Evolutionary conservation across 495 filamentous ascomycete species (phyloP), one percentile per base, ranked within the genome.

Genomic region (Pyronema domesticum): DNA sequence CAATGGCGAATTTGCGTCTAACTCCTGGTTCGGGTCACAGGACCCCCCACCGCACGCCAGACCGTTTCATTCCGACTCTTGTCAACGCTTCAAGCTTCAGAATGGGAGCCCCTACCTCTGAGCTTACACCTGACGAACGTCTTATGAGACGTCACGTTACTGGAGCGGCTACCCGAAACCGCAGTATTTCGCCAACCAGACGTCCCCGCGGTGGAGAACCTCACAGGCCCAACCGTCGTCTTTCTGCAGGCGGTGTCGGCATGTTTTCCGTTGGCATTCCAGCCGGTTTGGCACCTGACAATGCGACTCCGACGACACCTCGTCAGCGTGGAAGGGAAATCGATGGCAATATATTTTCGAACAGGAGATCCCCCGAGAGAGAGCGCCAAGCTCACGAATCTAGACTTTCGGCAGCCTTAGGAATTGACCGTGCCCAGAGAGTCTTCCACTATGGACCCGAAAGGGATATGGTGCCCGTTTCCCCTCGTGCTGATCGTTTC

Each of bases 321-420:
- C 15, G 4, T 13, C 50, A 53, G 37, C 39, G 50, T 17, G 62
- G 60, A 45, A 57, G 62, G 43, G 62, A 64, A 44, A 57, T 66
- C 19, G 58, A 62, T 34, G 65, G 66, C 23, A 61, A 61, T 45
- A 55, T 66, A 15, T 62, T 65, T 39, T 57, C 53, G 13, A 53
- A 66, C 30, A 62, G 58, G 46, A 54, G 54, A 13, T 60, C 40
- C 35, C 59, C 63, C 1, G 71, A 75, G 37, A 75, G 81, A 19
- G 77, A 86, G 44, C 60, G 70, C 33, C 79, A 82, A 46, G 79
- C 74, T 46, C 82, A 93, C 60, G 80, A 87, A 59, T 76, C 76
- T 37, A 79, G 91, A 14, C 62, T 96, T 37, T 91, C 93, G 7
- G 68, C 83, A 37, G 91, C 91, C 4, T 73, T 95, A 14, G 81